phyloP scores from a whole-genome alignment of 179 eudicot genomes.

The Carnegiea gigantea region DNA sequence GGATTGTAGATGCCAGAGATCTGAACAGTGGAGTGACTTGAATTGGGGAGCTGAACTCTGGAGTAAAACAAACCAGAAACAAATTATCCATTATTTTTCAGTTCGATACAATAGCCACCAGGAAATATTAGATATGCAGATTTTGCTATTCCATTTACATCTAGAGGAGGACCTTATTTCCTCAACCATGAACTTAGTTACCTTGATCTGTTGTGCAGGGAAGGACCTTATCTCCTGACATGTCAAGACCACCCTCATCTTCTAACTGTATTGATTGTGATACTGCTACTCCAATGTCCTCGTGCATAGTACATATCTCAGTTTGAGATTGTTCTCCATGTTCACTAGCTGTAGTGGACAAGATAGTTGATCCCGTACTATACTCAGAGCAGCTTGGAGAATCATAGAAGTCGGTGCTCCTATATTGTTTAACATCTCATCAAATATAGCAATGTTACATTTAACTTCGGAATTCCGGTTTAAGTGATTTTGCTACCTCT shows the following conservation, averaged over 20 bases:
- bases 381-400: constrained; percentile 84
- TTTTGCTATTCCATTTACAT: background rate
- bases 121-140: background rate
- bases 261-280: constrained; percentile 33
- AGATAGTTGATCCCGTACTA: constrained; percentile 73
- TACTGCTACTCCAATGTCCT: constrained; percentile 32
- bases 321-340: constrained; percentile 45
- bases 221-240: constrained; percentile 34
- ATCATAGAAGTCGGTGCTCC: constrained; percentile 60
- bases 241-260: constrained; percentile 33
- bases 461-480: background rate
- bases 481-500: constrained; percentile 47
- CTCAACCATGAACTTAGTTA: constrained; percentile 19
- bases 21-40: constrained; percentile 81
- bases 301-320: constrained; percentile 39
- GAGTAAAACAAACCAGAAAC: constrained; percentile 34
- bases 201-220: constrained; percentile 47
- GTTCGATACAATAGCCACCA: background rate
- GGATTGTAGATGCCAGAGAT: constrained; percentile 73
- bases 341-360: constrained; percentile 43
- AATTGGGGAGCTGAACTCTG: constrained; percentile 68
- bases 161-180: background rate
- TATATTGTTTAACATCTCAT: constrained; percentile 30
- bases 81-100: constrained; percentile 11
- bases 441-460: background rate